Evolutionary conservation across 2,329 filamentous ascomycete species (phyloP).

Genomic region (Cordyceps fumosorosea): DNA sequence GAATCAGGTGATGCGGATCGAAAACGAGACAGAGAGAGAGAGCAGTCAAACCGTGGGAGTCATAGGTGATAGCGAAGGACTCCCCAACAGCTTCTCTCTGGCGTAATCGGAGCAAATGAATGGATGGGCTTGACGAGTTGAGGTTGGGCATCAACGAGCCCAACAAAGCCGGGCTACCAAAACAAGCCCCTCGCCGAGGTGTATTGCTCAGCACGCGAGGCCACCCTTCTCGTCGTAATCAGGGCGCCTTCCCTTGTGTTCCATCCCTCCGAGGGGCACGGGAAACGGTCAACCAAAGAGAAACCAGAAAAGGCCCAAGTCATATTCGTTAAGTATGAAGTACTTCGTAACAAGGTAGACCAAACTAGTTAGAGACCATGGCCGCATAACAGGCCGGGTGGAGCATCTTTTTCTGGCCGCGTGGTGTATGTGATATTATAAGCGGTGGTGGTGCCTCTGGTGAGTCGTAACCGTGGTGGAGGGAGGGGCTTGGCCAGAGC

Average conservation of each 20-base stretch:
- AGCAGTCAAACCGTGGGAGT: neutral
- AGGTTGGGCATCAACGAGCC: slow-evolving; percentile 1
- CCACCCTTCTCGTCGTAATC: neutral
- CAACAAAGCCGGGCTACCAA: neutral
- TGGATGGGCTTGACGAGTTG: neutral
- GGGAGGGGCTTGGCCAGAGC: neutral
- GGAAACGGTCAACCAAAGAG: neutral
- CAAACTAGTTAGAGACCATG: neutral
- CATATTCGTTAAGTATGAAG: too few species aligned
- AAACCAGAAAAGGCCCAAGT: neutral
- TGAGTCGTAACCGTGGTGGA: neutral
- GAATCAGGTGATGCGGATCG: neutral
- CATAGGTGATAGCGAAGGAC: too few species aligned
- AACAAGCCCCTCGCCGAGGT: neutral
- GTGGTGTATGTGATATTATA: neutral
- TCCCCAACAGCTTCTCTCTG: neutral
- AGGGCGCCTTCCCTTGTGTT: too few species aligned
- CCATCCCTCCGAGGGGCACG: too few species aligned
- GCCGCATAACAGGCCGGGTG: slow-evolving; percentile 9
- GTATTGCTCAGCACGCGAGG: neutral
- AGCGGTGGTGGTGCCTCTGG: too few species aligned
- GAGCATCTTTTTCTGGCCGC: neutral
- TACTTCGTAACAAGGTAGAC: too few species aligned
- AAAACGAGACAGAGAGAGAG: neutral
- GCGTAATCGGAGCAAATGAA: neutral